Conservation (phyloP, 2,329 filamentous ascomycete species). For the Exophiala aquamarina region DNA sequence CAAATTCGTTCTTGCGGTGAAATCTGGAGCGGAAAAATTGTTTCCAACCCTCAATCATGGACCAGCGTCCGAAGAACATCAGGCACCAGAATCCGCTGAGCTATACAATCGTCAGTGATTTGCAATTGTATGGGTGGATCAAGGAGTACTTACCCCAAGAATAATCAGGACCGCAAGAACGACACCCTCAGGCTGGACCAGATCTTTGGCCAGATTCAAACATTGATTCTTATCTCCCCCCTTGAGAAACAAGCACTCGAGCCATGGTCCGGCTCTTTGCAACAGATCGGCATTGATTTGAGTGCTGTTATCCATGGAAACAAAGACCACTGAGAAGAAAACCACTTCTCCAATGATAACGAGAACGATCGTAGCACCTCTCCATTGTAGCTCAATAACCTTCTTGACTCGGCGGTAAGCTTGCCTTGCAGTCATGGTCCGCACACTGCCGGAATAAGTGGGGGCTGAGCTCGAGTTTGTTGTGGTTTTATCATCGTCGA, state of each 20-base stretch:
- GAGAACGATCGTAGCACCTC: conserved; percentile 83
- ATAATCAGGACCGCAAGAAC: conserved; percentile 80
- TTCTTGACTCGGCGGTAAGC: conserved; percentile 84
- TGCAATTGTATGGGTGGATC: conserved; percentile 25
- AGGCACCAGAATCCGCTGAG: conserved; percentile 84
- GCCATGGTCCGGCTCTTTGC: conserved; percentile 62
- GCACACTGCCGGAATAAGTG: conserved; percentile 72
- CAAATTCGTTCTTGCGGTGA: conserved; percentile 69
- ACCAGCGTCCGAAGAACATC: conserved; percentile 74
- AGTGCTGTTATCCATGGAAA: conserved; percentile 77
- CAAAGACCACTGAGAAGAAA: conserved; percentile 89
- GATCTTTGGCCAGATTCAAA: conserved; percentile 54
- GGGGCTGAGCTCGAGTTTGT: conserved; percentile 67
- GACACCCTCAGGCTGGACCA: conserved; percentile 74
- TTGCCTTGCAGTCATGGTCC: conserved; percentile 78
- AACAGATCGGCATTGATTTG: conserved; percentile 56
- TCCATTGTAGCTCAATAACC: conserved; percentile 90
- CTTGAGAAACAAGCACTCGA: conserved; percentile 65
- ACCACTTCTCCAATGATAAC: conserved; percentile 89
- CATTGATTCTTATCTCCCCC: conserved; percentile 67
- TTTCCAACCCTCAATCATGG: conserved; percentile 83
- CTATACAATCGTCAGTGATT: conserved; percentile 42
- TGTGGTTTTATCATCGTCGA: conserved; percentile 69
- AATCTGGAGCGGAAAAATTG: conserved; percentile 59
- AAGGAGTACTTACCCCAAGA: conserved; percentile 64